Conservation (phyloP, 176 grass and related monocot species). For the Phragmites australis region DNA sequence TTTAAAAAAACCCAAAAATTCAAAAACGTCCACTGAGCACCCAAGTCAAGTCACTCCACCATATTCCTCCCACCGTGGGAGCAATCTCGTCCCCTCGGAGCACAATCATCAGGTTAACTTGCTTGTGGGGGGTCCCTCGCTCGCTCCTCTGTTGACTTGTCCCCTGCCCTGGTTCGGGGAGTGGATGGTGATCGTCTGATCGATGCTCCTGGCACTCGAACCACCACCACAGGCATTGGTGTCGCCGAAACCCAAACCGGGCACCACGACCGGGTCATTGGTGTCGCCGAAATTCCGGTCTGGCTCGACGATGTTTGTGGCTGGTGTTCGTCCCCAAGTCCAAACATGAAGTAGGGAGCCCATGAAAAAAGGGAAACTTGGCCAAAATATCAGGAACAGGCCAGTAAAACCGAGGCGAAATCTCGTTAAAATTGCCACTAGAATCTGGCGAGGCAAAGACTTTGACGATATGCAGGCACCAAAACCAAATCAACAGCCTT, state of each 20-base stretch:
- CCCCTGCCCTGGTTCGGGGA: not conserved
- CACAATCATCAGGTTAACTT: conserved; percentile 17
- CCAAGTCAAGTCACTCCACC: no score
- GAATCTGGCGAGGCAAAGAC: no score
- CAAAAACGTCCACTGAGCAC: no score
- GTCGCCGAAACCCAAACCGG: no score
- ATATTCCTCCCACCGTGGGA: no score
- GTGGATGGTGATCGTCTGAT: no score
- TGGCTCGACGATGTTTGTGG: not conserved
- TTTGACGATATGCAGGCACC: not conserved
- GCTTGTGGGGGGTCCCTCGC: not conserved
- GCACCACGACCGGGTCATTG: not conserved
- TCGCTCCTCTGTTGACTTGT: conserved; percentile 22
- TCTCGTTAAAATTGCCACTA: no score
- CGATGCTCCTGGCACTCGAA: no score
- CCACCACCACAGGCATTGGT: no score
- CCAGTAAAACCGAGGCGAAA: no score
- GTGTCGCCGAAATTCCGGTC: not conserved
- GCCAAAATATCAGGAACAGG: no score
- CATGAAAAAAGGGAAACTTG: not conserved
- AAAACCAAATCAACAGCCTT: not conserved
- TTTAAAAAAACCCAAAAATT: no score
- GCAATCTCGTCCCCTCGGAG: conserved; percentile 20
- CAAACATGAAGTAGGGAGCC: not conserved
- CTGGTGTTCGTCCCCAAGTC: not conserved